Evolutionary conservation across 129 eudicot genomes (phyloP).

Genomic region (Chrysanthemum seticuspe): DNA sequence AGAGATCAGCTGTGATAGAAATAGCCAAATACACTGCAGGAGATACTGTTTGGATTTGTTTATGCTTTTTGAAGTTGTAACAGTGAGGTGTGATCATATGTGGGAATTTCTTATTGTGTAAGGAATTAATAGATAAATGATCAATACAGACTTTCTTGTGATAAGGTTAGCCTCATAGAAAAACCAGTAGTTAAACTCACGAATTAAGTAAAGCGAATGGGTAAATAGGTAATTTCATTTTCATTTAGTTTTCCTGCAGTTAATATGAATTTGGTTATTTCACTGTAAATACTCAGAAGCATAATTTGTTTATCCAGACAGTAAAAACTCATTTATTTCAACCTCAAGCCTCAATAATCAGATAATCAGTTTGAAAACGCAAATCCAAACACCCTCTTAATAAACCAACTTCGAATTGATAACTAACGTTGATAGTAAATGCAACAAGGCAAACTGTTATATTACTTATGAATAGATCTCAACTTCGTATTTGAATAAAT

Average conservation of each 20-base stretch:
- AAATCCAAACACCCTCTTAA: background rate
- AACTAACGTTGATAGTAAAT: background rate
- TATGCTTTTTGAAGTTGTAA: background rate
- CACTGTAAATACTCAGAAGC: background rate
- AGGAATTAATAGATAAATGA: background rate
- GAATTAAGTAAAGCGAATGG: background rate
- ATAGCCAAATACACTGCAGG: background rate
- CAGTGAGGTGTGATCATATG: background rate
- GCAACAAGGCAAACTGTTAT: constrained; percentile 1
- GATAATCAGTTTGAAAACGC: background rate
- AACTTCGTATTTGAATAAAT: background rate
- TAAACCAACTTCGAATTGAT: background rate
- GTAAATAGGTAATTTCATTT: background rate
- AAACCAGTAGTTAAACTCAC: background rate
- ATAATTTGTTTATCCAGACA: background rate
- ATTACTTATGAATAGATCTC: constrained; percentile 11
- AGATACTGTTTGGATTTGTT: background rate
- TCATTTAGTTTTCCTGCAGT: background rate
- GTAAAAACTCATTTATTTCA: background rate
- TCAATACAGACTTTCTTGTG: background rate
- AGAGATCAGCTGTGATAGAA: background rate
- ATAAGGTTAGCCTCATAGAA: background rate
- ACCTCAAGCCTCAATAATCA: background rate
- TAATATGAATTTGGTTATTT: background rate
- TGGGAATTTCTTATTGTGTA: no score